Evolutionary conservation across 2,329 filamentous ascomycete species (phyloP).

Genomic region (Diaporthe sp.): DNA sequence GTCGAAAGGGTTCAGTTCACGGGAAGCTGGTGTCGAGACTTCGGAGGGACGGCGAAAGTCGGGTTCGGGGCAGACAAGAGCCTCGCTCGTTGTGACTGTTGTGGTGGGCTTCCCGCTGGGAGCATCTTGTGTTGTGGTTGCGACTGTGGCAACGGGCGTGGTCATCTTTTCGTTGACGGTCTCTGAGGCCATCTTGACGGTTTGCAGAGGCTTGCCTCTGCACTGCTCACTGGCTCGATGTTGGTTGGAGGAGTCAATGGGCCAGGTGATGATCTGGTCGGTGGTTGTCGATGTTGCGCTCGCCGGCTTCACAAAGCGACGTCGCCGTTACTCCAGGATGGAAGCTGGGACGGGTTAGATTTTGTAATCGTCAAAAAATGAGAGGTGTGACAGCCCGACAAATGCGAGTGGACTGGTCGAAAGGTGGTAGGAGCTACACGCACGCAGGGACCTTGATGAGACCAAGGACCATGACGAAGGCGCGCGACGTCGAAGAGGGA

Average conservation of each 20-base stretch:
- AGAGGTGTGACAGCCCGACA: not conserved
- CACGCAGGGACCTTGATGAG: conserved; percentile 2
- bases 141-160: conserved; percentile 22
- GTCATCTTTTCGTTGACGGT: conserved; percentile 34
- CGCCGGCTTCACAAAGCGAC: not conserved
- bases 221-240: conserved; percentile 23
- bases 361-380: not conserved
- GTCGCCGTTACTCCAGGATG: not conserved
- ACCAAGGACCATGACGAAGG: conserved; percentile 20
- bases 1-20: conserved; percentile 64
- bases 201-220: conserved; percentile 19
- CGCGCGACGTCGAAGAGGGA: not conserved
- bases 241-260: conserved; percentile 11
- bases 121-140: conserved; percentile 7
- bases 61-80: conserved; percentile 10
- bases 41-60: conserved; percentile 45
- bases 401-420: not conserved
- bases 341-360: conserved; percentile 27
- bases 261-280: conserved; percentile 14
- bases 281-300: not conserved
- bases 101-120: conserved; percentile 3
- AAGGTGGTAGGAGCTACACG: conserved; percentile 20
- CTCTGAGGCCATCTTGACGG: conserved; percentile 18
- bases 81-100: conserved; percentile 25
- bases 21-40: conserved; percentile 59